Percentiles rank a stretch among this genome's conserved stretches.
phyloP scores from a whole-genome alignment of 2,329 filamentous ascomycete species.

The Fusarium sp. region DNA sequence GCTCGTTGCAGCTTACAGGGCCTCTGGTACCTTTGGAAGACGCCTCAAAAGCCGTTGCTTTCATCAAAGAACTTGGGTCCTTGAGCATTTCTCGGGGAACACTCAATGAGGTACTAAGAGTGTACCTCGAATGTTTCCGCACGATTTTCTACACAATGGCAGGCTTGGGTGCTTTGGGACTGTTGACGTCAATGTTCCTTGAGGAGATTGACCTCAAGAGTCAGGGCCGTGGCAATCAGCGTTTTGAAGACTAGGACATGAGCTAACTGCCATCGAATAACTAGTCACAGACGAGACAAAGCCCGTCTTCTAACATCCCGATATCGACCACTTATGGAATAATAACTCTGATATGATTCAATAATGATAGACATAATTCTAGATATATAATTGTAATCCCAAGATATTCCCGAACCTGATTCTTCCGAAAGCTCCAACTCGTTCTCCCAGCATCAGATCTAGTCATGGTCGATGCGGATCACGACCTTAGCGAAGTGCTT shows the following conservation, averaged over 20 bases:
- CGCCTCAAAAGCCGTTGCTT: background rate
- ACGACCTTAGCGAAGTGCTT: constrained; percentile 52
- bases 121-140: background rate
- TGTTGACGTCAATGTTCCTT: constrained; percentile 4
- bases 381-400: background rate
- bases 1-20: background rate
- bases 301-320: too few species aligned
- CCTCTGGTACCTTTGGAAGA: background rate
- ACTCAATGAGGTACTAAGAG: background rate
- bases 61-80: constrained; percentile 6
- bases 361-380: background rate
- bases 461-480: constrained; percentile 41
- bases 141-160: constrained; percentile 16
- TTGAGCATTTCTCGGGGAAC: background rate
- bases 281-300: background rate
- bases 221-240: constrained; percentile 7
- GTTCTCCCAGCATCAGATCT: rapidly evolving
- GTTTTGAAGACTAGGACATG: background rate
- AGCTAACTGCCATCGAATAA: rapidly evolving
- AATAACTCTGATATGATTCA: background rate
- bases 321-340: background rate
- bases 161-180: background rate
- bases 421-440: rapidly evolving
- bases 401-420: background rate
- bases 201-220: constrained; percentile 9